These are phyloP conservation scores for Amanita inopinata DNA, from an alignment of 768 basidiomycete species.

Conservation along the genomic window DNA sequence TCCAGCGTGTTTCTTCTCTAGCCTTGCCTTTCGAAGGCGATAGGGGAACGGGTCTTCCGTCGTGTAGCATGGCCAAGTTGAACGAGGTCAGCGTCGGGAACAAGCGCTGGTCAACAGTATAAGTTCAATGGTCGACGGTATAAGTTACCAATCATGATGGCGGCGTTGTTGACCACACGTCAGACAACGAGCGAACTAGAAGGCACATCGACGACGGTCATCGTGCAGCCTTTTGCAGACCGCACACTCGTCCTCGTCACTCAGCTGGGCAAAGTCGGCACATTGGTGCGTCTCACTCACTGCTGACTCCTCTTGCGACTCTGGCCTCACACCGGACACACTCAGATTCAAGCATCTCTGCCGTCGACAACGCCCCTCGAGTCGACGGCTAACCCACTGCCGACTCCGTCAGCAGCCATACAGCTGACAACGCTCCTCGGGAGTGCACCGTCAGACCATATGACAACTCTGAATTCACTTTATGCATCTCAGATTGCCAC, in stretches of 20 bases:
- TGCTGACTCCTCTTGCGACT: constrained; percentile 9
- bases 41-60: constrained; percentile 11
- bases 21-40: constrained; percentile 46
- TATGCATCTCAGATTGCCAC: constrained; percentile 87
- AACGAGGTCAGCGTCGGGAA: background rate
- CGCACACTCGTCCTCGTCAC: constrained; percentile 80
- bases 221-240: constrained; percentile 75
- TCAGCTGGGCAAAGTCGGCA: constrained; percentile 86
- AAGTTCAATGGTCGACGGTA: no score
- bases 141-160: background rate
- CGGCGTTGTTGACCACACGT: constrained; percentile 9
- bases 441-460: constrained; percentile 53
- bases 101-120: background rate
- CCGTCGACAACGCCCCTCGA: constrained; percentile 52
- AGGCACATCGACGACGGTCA: constrained; percentile 57
- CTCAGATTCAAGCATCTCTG: constrained; percentile 76
- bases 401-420: constrained; percentile 61
- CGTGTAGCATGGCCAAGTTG: constrained; percentile 5
- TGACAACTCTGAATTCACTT: constrained; percentile 64
- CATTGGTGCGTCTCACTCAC: constrained; percentile 40
- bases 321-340: constrained; percentile 49
- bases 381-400: constrained; percentile 29
- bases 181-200: constrained; percentile 44
- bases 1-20: constrained; percentile 44
- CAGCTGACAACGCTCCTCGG: constrained; percentile 75